Conservation (phyloP, 768 basidiomycete genomes). For the Kwoniella shandongensis region DNA sequence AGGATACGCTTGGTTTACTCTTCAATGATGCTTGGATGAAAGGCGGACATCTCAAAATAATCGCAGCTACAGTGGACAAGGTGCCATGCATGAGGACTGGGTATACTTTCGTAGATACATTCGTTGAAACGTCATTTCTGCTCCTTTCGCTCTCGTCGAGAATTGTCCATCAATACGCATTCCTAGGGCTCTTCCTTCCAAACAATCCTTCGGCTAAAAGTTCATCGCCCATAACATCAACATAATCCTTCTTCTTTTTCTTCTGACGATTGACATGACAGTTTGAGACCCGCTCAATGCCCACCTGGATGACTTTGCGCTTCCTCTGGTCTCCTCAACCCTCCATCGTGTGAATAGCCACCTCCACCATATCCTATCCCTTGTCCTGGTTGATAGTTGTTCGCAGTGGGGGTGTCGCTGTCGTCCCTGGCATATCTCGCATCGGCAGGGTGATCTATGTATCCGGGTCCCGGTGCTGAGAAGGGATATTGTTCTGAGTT, state of each 20-base stretch:
- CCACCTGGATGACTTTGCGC: conserved; percentile 40
- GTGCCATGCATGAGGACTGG: no score
- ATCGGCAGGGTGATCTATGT: conserved; percentile 30
- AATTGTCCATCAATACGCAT: background rate
- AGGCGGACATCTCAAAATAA: no score
- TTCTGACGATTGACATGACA: background rate
- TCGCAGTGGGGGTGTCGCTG: conserved; percentile 29
- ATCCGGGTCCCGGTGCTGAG: conserved; percentile 27
- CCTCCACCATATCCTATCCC: conserved; percentile 16
- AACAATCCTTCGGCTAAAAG: conserved; percentile 42
- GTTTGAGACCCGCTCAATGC: conserved; percentile 4
- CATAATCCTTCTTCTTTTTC: background rate
- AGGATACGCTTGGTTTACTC: no score
- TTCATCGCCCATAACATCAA: background rate
- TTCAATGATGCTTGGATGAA: no score
- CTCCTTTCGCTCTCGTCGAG: background rate
- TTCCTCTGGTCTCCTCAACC: conserved; percentile 32
- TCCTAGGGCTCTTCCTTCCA: conserved; percentile 35
- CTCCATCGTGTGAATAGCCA: conserved; percentile 7
- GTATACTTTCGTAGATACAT: no score
- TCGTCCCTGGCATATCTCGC: conserved; percentile 28
- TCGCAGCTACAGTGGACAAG: no score
- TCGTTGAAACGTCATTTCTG: no score
- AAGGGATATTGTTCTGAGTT: conserved; percentile 30
- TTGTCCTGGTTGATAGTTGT: conserved; percentile 24